Conservation (phyloP, 768 basidiomycete species). For the Hebeloma cylindrosporum region DNA sequence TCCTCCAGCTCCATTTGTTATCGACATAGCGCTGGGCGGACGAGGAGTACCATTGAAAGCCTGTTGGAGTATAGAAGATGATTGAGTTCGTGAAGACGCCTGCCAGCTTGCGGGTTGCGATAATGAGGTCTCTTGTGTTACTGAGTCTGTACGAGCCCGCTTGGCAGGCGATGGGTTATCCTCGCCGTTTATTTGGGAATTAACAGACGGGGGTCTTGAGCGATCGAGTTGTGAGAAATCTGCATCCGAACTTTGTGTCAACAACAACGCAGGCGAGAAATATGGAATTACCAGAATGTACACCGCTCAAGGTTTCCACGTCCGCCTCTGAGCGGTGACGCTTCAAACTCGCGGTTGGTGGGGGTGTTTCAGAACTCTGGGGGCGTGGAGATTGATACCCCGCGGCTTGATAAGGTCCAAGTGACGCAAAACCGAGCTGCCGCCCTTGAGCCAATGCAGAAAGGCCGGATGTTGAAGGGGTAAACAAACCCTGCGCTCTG, state of each 20-base stretch:
- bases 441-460: slow-evolving; percentile 36
- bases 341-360: slow-evolving; percentile 48
- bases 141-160: slow-evolving; percentile 59
- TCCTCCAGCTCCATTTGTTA: slow-evolving; percentile 38
- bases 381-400: slow-evolving; percentile 52
- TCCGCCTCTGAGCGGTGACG: slow-evolving; percentile 55
- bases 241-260: neutral
- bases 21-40: slow-evolving; percentile 43
- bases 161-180: slow-evolving; percentile 72
- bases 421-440: slow-evolving; percentile 51
- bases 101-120: slow-evolving; percentile 35
- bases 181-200: slow-evolving; percentile 51
- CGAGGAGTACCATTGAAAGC: slow-evolving; percentile 47
- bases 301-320: slow-evolving; percentile 36
- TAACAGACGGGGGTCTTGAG: slow-evolving; percentile 51
- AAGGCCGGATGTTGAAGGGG: slow-evolving; percentile 73
- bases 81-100: slow-evolving; percentile 32
- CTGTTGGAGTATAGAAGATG: slow-evolving; percentile 28
- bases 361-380: slow-evolving; percentile 49
- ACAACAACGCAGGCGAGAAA: neutral
- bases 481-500: slow-evolving; percentile 82
- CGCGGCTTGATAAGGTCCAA: slow-evolving; percentile 45
- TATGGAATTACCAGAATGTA: slow-evolving; percentile 18
- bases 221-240: slow-evolving; percentile 50
- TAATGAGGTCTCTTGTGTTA: slow-evolving; percentile 29